These are phyloP conservation scores for Globisporangium orthogonon DNA, from an alignment of 352 stramenopile species.

Conservation along the genomic window DNA sequence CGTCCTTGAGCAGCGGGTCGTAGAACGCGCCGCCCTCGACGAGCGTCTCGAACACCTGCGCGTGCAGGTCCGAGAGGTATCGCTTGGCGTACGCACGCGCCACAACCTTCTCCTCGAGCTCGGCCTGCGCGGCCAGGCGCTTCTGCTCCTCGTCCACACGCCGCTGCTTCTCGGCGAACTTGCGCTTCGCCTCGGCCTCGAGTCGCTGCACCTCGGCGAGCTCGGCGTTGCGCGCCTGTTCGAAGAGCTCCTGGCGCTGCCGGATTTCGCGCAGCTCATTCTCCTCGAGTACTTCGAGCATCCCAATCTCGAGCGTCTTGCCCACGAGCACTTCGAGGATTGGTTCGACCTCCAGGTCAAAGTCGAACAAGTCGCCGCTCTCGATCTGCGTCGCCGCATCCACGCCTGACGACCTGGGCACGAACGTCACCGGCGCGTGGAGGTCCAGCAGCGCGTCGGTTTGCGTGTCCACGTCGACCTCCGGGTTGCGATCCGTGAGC, in stretches of 20 bases:
- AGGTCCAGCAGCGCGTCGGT: conserved; percentile 89
- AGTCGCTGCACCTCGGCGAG: conserved; percentile 92
- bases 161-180: conserved; percentile 88
- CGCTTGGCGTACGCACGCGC: conserved; percentile 84
- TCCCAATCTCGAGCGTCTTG: conserved; percentile 91
- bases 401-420: conserved; percentile 82
- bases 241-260: conserved; percentile 89
- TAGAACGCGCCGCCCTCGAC: conserved; percentile 86
- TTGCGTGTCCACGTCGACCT: conserved; percentile 88
- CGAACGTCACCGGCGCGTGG: conserved; percentile 76
- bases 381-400: conserved; percentile 91
- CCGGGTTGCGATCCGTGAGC: conserved; percentile 86
- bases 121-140: conserved; percentile 59
- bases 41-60: conserved; percentile 83
- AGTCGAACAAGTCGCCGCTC: conserved; percentile 92
- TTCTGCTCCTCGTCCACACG: conserved; percentile 78
- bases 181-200: conserved; percentile 90
- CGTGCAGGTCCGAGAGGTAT: conserved; percentile 86
- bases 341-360: conserved; percentile 92
- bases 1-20: conserved; percentile 82
- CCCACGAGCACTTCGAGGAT: conserved; percentile 94
- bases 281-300: conserved; percentile 94
- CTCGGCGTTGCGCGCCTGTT: conserved; percentile 89
- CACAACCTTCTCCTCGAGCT: conserved; percentile 91
- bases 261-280: conserved; percentile 88